Conservation (phyloP, 2,329 filamentous ascomycete genomes). For the Neoarthrinium moseri region DNA sequence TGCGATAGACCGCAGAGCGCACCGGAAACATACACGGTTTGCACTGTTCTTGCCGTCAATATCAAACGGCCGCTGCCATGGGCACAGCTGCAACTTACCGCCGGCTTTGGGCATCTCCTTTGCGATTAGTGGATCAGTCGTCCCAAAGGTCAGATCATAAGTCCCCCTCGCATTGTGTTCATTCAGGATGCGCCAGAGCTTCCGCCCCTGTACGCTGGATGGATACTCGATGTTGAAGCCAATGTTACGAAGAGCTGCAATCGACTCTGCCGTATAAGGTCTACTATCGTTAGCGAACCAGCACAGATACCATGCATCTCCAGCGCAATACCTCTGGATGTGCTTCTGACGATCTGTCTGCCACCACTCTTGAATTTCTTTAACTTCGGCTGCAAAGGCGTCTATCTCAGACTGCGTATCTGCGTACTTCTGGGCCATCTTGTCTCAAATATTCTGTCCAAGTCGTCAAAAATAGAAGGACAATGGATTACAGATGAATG, state of each 20-base stretch:
- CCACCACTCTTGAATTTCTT: conserved; percentile 12
- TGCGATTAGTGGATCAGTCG: conserved; percentile 12
- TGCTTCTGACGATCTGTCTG: conserved; percentile 14
- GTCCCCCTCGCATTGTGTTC: conserved; percentile 13
- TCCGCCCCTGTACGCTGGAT: conserved; percentile 12
- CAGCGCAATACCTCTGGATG: conserved; percentile 10
- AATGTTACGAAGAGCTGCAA: conserved; percentile 13
- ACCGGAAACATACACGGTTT: conserved; percentile 13
- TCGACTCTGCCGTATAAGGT: conserved; percentile 12
- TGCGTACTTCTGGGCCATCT: conserved; percentile 11
- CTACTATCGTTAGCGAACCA: background rate
- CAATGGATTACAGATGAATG: background rate
- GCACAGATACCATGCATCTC: background rate
- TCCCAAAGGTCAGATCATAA: conserved; percentile 13
- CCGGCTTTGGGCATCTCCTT: conserved; percentile 12
- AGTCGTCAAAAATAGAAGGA: background rate
- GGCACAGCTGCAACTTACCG: background rate
- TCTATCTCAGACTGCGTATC: conserved; percentile 9
- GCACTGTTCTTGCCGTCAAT: conserved; percentile 3
- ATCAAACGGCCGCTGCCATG: background rate
- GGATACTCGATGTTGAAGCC: conserved; percentile 12
- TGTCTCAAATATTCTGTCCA: background rate
- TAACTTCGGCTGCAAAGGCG: conserved; percentile 11
- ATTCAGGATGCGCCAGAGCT: conserved; percentile 12
- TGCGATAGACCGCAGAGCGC: conserved; percentile 12